Conservation (phyloP, 148 eudicot genomes). For the Silene uniflora region DNA sequence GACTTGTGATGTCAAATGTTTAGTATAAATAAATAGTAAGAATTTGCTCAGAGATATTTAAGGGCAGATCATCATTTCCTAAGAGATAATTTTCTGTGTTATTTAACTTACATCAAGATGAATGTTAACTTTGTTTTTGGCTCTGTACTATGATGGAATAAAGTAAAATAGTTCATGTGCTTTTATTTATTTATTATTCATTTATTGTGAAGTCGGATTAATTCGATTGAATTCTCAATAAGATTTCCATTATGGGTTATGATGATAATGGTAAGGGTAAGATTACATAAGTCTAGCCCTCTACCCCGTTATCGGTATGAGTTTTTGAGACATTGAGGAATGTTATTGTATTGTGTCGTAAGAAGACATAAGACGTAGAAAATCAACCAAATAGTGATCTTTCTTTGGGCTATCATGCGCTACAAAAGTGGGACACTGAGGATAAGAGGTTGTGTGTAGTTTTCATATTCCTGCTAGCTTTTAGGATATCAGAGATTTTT, state of each 20-base stretch:
- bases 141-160: background rate
- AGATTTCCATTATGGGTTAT: too few species aligned
- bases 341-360: too few species aligned
- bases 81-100: background rate
- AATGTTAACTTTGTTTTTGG: background rate
- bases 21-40: background rate
- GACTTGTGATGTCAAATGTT: constrained; percentile 2
- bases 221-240: too few species aligned
- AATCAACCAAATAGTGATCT: background rate
- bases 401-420: too few species aligned
- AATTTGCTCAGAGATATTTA: background rate
- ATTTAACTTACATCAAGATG: background rate
- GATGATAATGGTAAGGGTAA: too few species aligned
- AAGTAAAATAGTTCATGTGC: too few species aligned
- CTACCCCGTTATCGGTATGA: too few species aligned
- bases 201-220: too few species aligned
- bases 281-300: too few species aligned
- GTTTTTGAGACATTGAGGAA: too few species aligned
- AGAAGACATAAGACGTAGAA: too few species aligned
- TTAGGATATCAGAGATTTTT: background rate
- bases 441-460: background rate
- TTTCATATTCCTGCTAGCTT: background rate
- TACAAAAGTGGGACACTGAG: background rate
- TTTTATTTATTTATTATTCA: too few species aligned
- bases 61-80: background rate